phyloP scores from a whole-genome alignment of 2,329 filamentous ascomycete genomes.

The Neoascochyta sp. region DNA sequence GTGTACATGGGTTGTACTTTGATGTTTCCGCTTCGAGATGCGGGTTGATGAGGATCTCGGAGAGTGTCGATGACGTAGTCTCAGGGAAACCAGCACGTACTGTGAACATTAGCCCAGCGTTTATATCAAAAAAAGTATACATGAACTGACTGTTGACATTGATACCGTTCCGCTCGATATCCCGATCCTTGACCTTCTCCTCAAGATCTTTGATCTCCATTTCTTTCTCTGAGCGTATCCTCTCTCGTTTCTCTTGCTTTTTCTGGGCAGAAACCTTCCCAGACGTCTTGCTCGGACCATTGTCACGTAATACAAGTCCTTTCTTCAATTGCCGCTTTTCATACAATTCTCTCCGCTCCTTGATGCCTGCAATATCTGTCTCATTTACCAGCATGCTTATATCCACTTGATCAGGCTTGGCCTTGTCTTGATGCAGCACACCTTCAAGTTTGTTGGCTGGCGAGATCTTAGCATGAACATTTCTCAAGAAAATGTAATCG shows the following conservation, averaged over 20 bases:
- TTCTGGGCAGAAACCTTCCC: conserved; percentile 31
- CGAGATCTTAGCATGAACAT: conserved; percentile 64
- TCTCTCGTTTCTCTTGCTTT: conserved; percentile 36
- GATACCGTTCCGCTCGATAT: conserved; percentile 11
- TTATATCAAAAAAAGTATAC: no score
- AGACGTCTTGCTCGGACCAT: conserved; percentile 17
- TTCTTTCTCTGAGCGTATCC: conserved; percentile 35
- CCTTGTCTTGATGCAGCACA: conserved; percentile 60
- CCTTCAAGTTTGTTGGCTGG: conserved; percentile 64
- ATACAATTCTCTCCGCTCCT: conserved; percentile 64
- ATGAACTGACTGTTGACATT: conserved; percentile 43
- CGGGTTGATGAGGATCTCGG: conserved; percentile 49
- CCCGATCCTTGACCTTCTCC: conserved; percentile 14
- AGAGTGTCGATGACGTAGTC: conserved; percentile 22
- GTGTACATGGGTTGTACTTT: conserved; percentile 40
- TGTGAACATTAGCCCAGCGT: conserved; percentile 1
- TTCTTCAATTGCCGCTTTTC: conserved; percentile 31
- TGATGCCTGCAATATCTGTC: conserved; percentile 15
- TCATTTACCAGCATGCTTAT: conserved; percentile 41
- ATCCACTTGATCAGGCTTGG: conserved; percentile 52
- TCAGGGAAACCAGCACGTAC: conserved; percentile 29
- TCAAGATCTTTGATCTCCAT: conserved; percentile 25
- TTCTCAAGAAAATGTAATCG: conserved; percentile 63
- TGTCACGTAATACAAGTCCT: conserved; percentile 12
- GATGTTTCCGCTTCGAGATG: conserved; percentile 36